phyloP scores from a whole-genome alignment of 1,284 basidiomycete genomes.

The Cryptococcus deneoformans region DNA sequence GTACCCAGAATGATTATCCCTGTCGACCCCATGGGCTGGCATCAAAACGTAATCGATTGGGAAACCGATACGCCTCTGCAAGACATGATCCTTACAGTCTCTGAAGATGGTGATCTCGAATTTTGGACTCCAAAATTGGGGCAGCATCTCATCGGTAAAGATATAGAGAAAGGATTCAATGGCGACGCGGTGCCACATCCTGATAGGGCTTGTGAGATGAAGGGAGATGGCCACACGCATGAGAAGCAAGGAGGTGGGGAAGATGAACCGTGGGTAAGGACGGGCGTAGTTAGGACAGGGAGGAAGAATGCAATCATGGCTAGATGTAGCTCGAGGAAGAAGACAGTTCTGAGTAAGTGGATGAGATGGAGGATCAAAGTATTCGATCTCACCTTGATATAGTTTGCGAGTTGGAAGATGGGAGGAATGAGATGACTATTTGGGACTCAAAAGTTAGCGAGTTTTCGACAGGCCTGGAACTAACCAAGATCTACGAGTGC shows the following conservation, averaged over 20 bases:
- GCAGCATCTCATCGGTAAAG: conserved; percentile 25
- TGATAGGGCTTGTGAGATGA: conserved; percentile 9
- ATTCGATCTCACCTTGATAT: conserved; percentile 14
- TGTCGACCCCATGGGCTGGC: conserved; percentile 90
- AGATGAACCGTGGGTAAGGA: conserved; percentile 46
- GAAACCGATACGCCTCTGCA: conserved; percentile 48
- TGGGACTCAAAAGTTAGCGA: conserved; percentile 95
- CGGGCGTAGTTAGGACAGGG: conserved; percentile 70
- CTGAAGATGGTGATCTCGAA: conserved; percentile 66
- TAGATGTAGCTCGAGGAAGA: conserved; percentile 82
- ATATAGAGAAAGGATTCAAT: background rate
- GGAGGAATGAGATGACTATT: conserved; percentile 75
- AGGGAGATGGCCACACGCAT: conserved; percentile 1
- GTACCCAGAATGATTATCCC: conserved; percentile 53
- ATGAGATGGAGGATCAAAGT: background rate
- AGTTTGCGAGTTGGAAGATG: conserved; percentile 43
- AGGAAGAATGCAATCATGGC: conserved; percentile 63
- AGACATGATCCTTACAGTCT: conserved; percentile 74
- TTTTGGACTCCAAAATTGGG: conserved; percentile 71
- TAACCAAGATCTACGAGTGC: conserved; percentile 61
- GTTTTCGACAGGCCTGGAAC: conserved; percentile 85
- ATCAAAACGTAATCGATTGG: conserved; percentile 51
- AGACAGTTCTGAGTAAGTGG: conserved; percentile 65
- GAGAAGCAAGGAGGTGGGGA: background rate
- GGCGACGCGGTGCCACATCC: background rate